A percentile compares a stretch with the other conserved stretches of the same genome.
phyloP scores from a whole-genome alignment of 495 filamentous ascomycete species.

The Acidomyces sp. region DNA sequence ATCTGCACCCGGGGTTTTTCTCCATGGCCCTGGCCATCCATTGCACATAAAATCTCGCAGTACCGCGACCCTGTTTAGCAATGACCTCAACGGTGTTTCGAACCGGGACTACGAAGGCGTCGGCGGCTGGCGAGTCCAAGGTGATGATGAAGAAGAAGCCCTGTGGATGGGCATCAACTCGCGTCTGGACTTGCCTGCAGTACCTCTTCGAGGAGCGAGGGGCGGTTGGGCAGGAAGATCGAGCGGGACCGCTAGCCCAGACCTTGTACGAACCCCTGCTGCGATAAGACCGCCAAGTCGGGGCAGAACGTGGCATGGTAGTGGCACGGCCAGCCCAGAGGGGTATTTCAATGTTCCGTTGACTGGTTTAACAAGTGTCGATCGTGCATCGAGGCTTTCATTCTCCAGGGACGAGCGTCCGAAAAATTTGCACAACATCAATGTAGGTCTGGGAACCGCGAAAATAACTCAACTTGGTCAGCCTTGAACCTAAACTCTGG shows the following conservation, averaged over 20 bases:
- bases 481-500: no score
- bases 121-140: slow-evolving; percentile 57
- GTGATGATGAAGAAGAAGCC: slow-evolving; percentile 44
- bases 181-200: slow-evolving; percentile 43
- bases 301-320: slow-evolving; percentile 2
- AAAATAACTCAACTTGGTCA: no score
- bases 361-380: neutral
- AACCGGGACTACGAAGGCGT: slow-evolving; percentile 75
- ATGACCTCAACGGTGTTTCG: no score
- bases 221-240: neutral
- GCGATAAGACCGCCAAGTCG: neutral
- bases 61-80: no score
- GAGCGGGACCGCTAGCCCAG: slow-evolving; percentile 14
- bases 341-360: slow-evolving; percentile 10
- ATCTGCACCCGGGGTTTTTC: no score
- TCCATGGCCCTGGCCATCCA: no score
- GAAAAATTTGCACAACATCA: no score
- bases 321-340: slow-evolving; percentile 14
- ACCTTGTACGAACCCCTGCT: slow-evolving; percentile 21
- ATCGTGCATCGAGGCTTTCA: neutral
- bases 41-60: no score
- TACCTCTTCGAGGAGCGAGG: neutral
- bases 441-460: no score
- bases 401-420: no score
- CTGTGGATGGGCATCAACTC: slow-evolving; percentile 65